Conservation (phyloP, 768 basidiomycete genomes). For the Agrocybe pediades region DNA sequence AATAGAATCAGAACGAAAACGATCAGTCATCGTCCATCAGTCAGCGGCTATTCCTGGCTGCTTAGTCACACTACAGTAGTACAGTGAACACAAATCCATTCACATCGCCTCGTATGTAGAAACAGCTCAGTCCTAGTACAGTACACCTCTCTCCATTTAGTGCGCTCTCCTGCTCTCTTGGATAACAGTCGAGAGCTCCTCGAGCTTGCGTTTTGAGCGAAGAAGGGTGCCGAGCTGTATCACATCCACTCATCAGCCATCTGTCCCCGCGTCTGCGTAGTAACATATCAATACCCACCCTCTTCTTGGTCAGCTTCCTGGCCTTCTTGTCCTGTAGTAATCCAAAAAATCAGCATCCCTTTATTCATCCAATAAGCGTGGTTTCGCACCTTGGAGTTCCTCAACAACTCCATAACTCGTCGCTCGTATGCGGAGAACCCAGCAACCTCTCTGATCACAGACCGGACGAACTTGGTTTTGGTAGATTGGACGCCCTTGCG, state of each 20-base stretch:
- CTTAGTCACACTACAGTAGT: neutral
- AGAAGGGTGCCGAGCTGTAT: constrained; percentile 92
- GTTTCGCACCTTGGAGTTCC: constrained; percentile 88
- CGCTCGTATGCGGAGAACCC: constrained; percentile 98
- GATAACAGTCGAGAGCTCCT: constrained; percentile 91
- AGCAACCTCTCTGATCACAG: constrained; percentile 93
- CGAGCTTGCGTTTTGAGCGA: constrained; percentile 98
- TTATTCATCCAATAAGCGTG: neutral
- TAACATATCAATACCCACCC: constrained; percentile 57
- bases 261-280: neutral
- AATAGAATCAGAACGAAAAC: neutral
- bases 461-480: constrained; percentile 93
- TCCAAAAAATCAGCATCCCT: neutral
- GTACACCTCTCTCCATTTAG: constrained; percentile 25
- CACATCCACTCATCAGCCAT: constrained; percentile 2
- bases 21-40: neutral
- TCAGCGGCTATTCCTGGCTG: neutral
- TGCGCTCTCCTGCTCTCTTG: constrained; percentile 84
- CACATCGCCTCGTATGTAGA: constrained; percentile 1
- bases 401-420: constrained; percentile 95
- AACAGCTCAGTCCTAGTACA: constrained; percentile 1
- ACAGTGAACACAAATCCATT: neutral
- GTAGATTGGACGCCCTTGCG: constrained; percentile 90
- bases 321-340: constrained; percentile 94
- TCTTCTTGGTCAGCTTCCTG: constrained; percentile 98